Conservation (phyloP, 2,329 filamentous ascomycete genomes). For the Apiospora malaysiana region DNA sequence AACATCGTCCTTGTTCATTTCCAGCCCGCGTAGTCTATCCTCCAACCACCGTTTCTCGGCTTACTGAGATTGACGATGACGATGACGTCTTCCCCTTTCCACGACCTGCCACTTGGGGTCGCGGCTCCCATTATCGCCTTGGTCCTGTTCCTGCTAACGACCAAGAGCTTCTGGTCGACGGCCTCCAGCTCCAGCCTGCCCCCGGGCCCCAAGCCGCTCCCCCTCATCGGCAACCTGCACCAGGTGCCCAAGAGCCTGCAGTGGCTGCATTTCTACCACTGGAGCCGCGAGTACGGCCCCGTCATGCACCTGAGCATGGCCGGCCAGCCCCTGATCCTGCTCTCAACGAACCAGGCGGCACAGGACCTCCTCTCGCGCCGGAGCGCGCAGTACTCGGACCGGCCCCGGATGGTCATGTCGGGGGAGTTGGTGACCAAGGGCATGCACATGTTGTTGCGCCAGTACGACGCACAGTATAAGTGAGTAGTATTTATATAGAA, state of each 20-base stretch:
- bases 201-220: slow-evolving; percentile 27
- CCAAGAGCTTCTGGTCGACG: neutral
- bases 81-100: neutral
- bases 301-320: slow-evolving; percentile 30
- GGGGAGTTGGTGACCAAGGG: slow-evolving; percentile 41
- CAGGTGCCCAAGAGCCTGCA: slow-evolving; percentile 26
- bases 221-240: slow-evolving; percentile 31
- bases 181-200: slow-evolving; percentile 21
- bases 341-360: slow-evolving; percentile 25
- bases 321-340: slow-evolving; percentile 30
- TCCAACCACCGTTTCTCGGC: neutral
- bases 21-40: neutral
- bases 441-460: slow-evolving; percentile 48
- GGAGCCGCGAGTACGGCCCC: slow-evolving; percentile 29
- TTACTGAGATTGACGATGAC: neutral
- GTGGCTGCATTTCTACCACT: slow-evolving; percentile 30
- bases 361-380: slow-evolving; percentile 29
- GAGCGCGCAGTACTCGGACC: slow-evolving; percentile 30
- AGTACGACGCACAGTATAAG: slow-evolving; percentile 46
- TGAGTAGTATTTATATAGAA: neutral
- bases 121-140: neutral
- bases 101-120: neutral
- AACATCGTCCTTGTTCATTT: neutral
- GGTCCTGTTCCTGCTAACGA: neutral
- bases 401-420: slow-evolving; percentile 37